These are phyloP conservation scores for Atkinsonella hypoxylon DNA, from an alignment of 2,329 filamentous ascomycete species.

Conservation along the genomic window DNA sequence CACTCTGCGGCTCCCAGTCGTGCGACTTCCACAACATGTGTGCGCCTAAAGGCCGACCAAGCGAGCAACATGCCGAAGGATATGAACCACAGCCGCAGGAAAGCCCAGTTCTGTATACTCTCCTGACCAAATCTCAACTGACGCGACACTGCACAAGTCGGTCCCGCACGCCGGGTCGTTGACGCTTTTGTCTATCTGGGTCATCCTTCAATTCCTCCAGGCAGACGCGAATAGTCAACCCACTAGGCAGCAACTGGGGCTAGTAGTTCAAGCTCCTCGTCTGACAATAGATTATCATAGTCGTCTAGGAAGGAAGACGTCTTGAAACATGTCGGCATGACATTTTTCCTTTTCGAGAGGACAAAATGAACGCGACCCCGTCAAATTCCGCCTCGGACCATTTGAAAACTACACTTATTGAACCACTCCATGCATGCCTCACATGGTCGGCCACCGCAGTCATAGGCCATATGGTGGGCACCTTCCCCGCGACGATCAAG, in stretches of 20 bases:
- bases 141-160: neutral
- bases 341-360: neutral
- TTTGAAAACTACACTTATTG: neutral
- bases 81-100: neutral
- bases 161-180: neutral
- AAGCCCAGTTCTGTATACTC: no score
- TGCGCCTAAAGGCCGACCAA: neutral
- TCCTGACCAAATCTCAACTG: neutral
- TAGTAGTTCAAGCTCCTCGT: neutral
- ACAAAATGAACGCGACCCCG: neutral
- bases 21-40: conserved; percentile 2
- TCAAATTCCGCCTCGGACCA: neutral
- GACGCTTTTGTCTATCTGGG: neutral
- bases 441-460: neutral
- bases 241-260: neutral
- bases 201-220: neutral
- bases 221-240: neutral
- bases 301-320: neutral
- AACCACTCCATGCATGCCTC: neutral
- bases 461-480: neutral
- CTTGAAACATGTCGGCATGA: neutral
- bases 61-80: neutral
- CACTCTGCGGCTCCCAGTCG: neutral
- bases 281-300: neutral
- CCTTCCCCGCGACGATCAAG: neutral